Base-by-base conservation (phyloP, 2,329 filamentous ascomycete genomes). In the Ascochyta viciae-villosae region DNA sequence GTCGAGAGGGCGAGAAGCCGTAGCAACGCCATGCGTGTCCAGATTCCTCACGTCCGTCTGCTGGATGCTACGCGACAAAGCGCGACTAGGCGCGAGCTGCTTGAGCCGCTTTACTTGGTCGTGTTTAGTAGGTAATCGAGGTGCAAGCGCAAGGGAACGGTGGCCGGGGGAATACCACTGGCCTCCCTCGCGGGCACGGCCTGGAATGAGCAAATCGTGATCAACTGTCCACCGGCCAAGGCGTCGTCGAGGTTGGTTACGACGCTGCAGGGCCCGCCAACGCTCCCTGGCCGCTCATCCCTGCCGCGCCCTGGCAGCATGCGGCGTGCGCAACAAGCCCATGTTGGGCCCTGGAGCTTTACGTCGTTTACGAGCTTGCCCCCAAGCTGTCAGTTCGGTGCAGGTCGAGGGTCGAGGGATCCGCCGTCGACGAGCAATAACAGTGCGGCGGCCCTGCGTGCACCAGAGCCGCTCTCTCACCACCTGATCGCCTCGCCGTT, bases 251-350 rank as follows among this genome's bases (percentile, higher is more conserved):
- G 35, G 50, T 50, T 60, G 57, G 58, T 53, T 52, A 50, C 58
- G 54, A 54, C 54, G 58, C 62, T 55, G 57, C 57, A 50, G 33
- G 57, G 43, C 58, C 57, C 58, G 58, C 64, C 68, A 65, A 65
- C 62, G 62, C 62, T 66, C 63, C 61, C 63, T 66, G 66, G 54
- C 63, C n/a, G 29, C 27, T 12, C 52, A 64, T 57, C 64, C 64
- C 64, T 64, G 60, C 50, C 49, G 40, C 38, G 57, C 58, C 58
- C 64, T 65, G 62, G 58, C 63, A 61, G 56, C 52, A 61, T 58
- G 58, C 51, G 35, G 50, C 27, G 49, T 61, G 60, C 55, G 26
- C 49, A 26, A 38, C n/a, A 29, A 26, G 44, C 39, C 19, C 44
- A 47, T 22, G 26, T 48, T 39, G 44, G 44, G 50, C 53, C 53